Conservation (phyloP, 257 asterid species). For the Scutellaria minor region DNA sequence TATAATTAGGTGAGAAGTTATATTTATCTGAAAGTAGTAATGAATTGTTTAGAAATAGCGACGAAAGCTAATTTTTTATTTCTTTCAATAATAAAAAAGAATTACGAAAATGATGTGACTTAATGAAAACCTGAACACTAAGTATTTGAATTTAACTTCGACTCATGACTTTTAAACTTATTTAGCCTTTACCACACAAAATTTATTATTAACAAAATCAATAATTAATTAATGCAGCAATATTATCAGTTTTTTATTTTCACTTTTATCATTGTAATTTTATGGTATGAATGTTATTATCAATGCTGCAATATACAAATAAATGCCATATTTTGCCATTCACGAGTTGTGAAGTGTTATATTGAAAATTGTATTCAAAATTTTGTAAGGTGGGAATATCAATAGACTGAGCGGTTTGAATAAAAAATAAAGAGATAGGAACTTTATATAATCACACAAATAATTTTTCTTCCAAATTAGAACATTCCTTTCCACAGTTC, state of each 20-base stretch:
- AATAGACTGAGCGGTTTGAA: conserved; percentile 17
- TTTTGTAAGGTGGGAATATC: conserved; percentile 1
- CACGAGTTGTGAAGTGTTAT: conserved; percentile 28
- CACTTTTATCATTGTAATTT: background rate
- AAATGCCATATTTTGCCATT: conserved; percentile 22
- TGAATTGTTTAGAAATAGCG: no score
- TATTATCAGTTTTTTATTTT: background rate
- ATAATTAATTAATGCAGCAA: no score
- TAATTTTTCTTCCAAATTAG: background rate
- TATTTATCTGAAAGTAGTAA: no score
- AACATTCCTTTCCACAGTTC: conserved; percentile 22
- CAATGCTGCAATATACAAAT: conserved; percentile 2
- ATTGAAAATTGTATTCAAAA: conserved; percentile 3
- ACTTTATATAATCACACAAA: background rate
- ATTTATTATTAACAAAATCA: no score
- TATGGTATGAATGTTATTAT: background rate
- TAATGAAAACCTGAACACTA: no score
- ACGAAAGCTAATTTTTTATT: no score
- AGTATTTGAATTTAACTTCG: no score
- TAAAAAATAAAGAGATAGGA: background rate
- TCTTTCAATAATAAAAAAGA: no score
- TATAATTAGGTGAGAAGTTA: no score
- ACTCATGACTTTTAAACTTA: no score
- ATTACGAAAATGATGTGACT: no score
- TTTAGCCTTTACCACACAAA: no score